Base-by-base conservation (phyloP, 2,329 filamentous ascomycete genomes). In the Fusarium sp. region DNA sequence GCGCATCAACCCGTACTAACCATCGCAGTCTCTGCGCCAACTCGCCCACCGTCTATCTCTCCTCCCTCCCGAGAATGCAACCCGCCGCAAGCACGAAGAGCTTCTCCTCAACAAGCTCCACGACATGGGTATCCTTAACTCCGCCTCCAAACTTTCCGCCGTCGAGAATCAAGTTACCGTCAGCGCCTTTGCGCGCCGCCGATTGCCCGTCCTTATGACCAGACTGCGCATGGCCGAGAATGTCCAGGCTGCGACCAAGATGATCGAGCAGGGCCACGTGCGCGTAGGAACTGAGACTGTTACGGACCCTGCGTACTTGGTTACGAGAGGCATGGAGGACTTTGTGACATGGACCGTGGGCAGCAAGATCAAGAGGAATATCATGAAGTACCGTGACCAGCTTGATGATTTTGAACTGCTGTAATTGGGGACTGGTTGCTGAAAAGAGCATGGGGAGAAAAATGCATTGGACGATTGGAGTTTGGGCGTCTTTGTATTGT, bases 331-430 rank as follows among this genome's bases (percentile, higher is more conserved):
- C 66, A 93, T 97, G 87, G 95, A 98, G 82, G 95, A 98, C 82
- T 97, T 97, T 79, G 92, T 98, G 20, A 98, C 95, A 1, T 98
- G 95, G 95, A 91, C 95, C 12, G 93, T 97, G 75, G 93, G 93
- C 64, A 97, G 93, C 81, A 98, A 98, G 92, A 94, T 98, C 80
- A 97, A 97, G 91, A 88, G 92, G 78, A 96, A 94, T 78, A 97
- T 98, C 70, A 90, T 97, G 88, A 93, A 93, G 82, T 98, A 98
- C 79, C 89, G 93, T 74, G 94, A 98, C 81, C 93, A 97, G 84
- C 82, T 98, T 81, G 95, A 98, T 82, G 95, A 98, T 82, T 98
- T 97, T 77, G 95, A 98, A 83, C 83, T 98, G 78, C 83, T 97
- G 75, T 96, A 80, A 88, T 62, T 20, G 32, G 4, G n/a, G 7